phyloP scores from a whole-genome alignment of 768 basidiomycete species.

The Termitomyces sp. region DNA sequence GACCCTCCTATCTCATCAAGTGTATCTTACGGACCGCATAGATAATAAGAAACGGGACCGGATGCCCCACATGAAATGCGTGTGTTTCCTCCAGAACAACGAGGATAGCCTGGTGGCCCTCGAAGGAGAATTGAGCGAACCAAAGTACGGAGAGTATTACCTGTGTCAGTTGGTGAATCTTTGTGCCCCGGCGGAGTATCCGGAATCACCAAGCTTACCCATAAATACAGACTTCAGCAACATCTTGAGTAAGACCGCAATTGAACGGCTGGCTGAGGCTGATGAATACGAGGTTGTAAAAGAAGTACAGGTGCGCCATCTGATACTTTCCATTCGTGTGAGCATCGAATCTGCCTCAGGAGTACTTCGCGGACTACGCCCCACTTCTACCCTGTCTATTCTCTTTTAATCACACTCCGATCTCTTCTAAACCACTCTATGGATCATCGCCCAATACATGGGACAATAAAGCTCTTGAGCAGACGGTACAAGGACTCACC shows the following conservation, averaged over 20 bases:
- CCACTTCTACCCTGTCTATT: slow-evolving; percentile 84
- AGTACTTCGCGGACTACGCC: slow-evolving; percentile 96
- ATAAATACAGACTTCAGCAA: slow-evolving; percentile 84
- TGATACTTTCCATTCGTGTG: neutral
- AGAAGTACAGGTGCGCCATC: slow-evolving; percentile 80
- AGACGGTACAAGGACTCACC: slow-evolving; percentile 74
- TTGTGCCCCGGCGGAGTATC: slow-evolving; percentile 19
- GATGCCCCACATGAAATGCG: slow-evolving; percentile 96
- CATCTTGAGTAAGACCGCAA: slow-evolving; percentile 79
- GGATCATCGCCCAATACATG: slow-evolving; percentile 69
- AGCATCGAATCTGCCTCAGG: slow-evolving; percentile 40
- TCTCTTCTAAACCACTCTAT: slow-evolving; percentile 58
- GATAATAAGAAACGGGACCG: slow-evolving; percentile 90
- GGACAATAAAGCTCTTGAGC: slow-evolving; percentile 68
- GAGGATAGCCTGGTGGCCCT: slow-evolving; percentile 81
- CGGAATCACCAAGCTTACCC: slow-evolving; percentile 15
- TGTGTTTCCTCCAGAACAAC: slow-evolving; percentile 85
- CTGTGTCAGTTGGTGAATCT: slow-evolving; percentile 91
- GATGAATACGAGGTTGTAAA: slow-evolving; percentile 96
- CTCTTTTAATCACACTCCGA: slow-evolving; percentile 76
- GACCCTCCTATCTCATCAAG: slow-evolving; percentile 87
- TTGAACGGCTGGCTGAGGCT: slow-evolving; percentile 88
- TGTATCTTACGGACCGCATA: slow-evolving; percentile 96
- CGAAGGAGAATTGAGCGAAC: slow-evolving; percentile 79
- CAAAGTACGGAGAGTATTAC: slow-evolving; percentile 97